Conservation (phyloP, 2,329 filamentous ascomycete species). For the Rutstroemia sp. region DNA sequence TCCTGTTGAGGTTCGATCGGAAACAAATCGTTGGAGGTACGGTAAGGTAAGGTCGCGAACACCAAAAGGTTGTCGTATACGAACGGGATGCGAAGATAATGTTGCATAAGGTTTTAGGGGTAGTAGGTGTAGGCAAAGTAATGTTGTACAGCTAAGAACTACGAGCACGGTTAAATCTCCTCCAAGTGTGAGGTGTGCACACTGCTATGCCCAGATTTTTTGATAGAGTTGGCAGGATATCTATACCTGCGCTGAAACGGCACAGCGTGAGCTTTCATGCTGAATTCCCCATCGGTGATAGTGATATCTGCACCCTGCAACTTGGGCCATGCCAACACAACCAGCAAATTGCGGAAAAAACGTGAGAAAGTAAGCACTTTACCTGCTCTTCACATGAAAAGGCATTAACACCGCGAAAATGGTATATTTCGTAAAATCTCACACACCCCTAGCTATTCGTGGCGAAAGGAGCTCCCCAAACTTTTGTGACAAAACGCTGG, state of each 20-base stretch:
- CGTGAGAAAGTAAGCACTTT: background rate
- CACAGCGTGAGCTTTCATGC: constrained; percentile 8
- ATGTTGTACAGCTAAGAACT: constrained; percentile 4
- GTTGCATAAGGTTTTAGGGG: background rate
- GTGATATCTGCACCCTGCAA: constrained; percentile 6
- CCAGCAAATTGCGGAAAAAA: constrained; percentile 2
- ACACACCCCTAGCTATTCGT: background rate
- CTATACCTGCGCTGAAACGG: constrained; percentile 3
- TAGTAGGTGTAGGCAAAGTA: background rate
- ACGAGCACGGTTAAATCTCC: background rate
- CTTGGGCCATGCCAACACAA: constrained; percentile 1
- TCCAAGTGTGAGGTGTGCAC: background rate
- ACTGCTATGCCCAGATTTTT: background rate
- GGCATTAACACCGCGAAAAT: background rate
- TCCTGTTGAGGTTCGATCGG: background rate
- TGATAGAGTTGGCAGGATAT: background rate
- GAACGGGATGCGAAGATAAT: background rate
- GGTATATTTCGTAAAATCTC: constrained; percentile 3
- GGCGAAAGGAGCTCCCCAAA: no score
- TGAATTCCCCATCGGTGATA: constrained; percentile 4
- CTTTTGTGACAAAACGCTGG: no score
- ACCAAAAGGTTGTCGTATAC: background rate
- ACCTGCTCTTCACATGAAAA: background rate
- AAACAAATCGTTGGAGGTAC: background rate
- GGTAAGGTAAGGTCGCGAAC: background rate